Evolutionary conservation across 1,284 basidiomycete genomes (phyloP), one percentile per base, ranked within the genome.

Genomic region (Pyrrhoderma lamaoense): DNA sequence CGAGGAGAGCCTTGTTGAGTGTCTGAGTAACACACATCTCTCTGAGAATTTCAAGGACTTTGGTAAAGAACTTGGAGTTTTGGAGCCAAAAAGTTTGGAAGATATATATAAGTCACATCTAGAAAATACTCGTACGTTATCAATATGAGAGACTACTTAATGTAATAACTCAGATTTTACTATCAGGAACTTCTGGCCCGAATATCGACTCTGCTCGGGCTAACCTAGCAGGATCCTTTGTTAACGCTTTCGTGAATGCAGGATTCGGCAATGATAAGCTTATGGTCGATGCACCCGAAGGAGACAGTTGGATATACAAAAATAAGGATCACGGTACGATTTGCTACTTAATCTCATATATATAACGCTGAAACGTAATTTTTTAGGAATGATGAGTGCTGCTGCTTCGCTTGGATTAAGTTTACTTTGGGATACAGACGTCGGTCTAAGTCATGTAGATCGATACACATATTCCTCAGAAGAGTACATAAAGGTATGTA

Each of bases 221-320:
- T 51, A 99, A 99, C 67, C 71, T 99, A 50, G 95, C 96, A 1
- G 89, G 93, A 7, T 96, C 94, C 1, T 99, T 99, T 61, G 96
- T 99, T 57, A 99, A 99, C 64, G 96, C 93, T 1, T 99, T 99
- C 59, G 96, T 98, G 53, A 99, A 99, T 62, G 95, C 94, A 37
- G 96, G 96, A 0, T 99, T 96, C 63, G 94, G 94, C 16, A 99
- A 99, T 65, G 96, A 99, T 66, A 97, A 96, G 67, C 79, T 99
- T 52, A 94, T 99, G 87, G 93, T 95, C 3, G 86, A 88, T 61
- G 94, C 94, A 0, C 89, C 93, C 53, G 94, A 97, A 63, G 95
- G 95, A 19, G 89, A 85, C 67, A 94, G 91, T 60, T 99, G 94
- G 91, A 93, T 99, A 58, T 99, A 99, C 77, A 98, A 98, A 79